These are phyloP conservation scores for Talaromyces piceae DNA, from an alignment of 2,329 filamentous ascomycete species.

Conservation along the genomic window DNA sequence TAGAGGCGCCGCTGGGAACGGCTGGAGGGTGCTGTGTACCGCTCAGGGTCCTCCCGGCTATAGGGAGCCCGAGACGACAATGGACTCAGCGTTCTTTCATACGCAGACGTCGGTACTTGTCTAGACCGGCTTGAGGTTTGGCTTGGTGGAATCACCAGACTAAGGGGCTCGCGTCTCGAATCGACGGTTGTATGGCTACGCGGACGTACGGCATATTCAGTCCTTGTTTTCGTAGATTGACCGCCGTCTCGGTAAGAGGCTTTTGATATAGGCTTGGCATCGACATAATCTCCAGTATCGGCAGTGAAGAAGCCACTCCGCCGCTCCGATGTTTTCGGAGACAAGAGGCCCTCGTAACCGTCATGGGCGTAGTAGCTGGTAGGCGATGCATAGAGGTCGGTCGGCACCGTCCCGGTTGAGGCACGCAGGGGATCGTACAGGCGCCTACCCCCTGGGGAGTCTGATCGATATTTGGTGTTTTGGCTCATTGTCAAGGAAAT, in stretches of 20 bases:
- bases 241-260: constrained; percentile 25
- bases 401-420: constrained; percentile 34
- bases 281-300: constrained; percentile 21
- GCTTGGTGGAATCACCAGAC: constrained; percentile 22
- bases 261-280: constrained; percentile 27
- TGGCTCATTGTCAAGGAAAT: constrained; percentile 19
- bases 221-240: constrained; percentile 25
- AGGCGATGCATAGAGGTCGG: constrained; percentile 26
- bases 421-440: constrained; percentile 32
- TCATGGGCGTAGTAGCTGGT: constrained; percentile 23
- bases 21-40: constrained; percentile 27
- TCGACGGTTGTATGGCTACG: constrained; percentile 31
- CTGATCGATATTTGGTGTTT: constrained; percentile 25
- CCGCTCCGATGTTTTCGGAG: constrained; percentile 18
- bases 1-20: constrained; percentile 25
- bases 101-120: constrained; percentile 22
- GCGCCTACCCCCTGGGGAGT: constrained; percentile 27
- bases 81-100: constrained; percentile 27
- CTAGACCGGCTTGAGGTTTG: constrained; percentile 16
- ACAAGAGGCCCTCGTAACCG: constrained; percentile 20
- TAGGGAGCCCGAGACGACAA: constrained; percentile 17
- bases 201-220: constrained; percentile 32
- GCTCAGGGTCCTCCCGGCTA: constrained; percentile 22
- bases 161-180: constrained; percentile 18
- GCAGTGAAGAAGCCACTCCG: constrained; percentile 20